A percentile compares a stretch with the other conserved stretches of the same genome.
Evolutionary conservation across 2,329 filamentous ascomycete species (phyloP).

Genomic region (Dissoconium aciculare): DNA sequence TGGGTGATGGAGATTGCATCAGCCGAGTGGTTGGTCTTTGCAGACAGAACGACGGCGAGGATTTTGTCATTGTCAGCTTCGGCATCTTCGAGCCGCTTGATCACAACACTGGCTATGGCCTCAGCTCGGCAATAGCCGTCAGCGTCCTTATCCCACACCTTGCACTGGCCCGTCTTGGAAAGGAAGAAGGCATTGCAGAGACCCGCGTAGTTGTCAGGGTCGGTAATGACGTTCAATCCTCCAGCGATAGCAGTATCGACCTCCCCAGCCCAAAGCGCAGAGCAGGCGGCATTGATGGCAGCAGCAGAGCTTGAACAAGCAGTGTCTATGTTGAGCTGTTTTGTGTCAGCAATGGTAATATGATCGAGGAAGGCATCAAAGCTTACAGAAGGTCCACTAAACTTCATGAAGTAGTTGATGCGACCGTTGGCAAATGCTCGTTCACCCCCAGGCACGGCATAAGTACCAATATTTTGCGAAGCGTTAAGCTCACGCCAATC

Average conservation of each 20-base stretch:
- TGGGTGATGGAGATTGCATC: conserved; percentile 18
- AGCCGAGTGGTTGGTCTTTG: conserved; percentile 16
- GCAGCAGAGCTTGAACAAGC: conserved; percentile 16
- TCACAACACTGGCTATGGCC: conserved; percentile 10
- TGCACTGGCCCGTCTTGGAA: conserved; percentile 12
- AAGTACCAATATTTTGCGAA: conserved; percentile 13
- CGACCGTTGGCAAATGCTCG: conserved; percentile 13
- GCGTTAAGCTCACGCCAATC: conserved; percentile 18
- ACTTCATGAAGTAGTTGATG: conserved; percentile 17
- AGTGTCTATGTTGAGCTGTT: conserved; percentile 17
- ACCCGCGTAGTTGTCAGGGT: conserved; percentile 13
- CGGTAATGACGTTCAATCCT: conserved; percentile 14
- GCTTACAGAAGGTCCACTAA: conserved; percentile 13
- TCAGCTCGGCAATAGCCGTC: conserved; percentile 18
- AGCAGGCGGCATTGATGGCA: conserved; percentile 11
- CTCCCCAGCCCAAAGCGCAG: conserved; percentile 14
- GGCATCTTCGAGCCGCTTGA: conserved; percentile 22
- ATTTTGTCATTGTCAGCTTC: conserved; percentile 22
- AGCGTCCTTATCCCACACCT: conserved; percentile 15
- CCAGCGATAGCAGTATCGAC: conserved; percentile 15
- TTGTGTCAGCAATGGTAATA: no score
- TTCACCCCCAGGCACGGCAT: conserved; percentile 12
- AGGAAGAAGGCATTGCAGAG: conserved; percentile 14
- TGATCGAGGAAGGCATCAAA: no score
- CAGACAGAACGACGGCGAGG: conserved; percentile 16